phyloP scores from a whole-genome alignment of 441 rosid species.

The Geranium incanum region DNA sequence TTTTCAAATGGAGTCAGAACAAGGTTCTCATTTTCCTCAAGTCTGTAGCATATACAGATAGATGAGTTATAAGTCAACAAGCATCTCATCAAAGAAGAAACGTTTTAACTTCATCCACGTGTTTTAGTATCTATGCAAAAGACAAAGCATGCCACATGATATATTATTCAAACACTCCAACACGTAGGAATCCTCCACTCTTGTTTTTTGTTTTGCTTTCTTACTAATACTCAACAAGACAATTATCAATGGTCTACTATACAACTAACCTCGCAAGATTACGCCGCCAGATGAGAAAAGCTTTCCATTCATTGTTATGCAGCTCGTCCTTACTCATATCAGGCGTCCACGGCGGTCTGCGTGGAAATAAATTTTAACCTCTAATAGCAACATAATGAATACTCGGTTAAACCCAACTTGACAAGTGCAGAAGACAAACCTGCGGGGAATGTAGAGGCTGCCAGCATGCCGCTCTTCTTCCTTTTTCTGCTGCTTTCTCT shows the following conservation, averaged over 20 bases:
- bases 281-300: slow-evolving; percentile 81
- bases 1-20: slow-evolving; percentile 92
- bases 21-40: slow-evolving; percentile 91
- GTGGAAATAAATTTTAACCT: slow-evolving; percentile 13
- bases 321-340: slow-evolving; percentile 69
- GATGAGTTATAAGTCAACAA: not conserved
- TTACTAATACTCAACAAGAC: not conserved
- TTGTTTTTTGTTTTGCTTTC: no score
- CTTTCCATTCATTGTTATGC: slow-evolving; percentile 66
- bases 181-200: no score
- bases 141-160: not conserved
- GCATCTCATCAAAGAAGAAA: not conserved
- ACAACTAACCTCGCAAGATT: slow-evolving; percentile 58
- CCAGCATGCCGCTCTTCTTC: slow-evolving; percentile 61
- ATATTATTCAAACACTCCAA: no score
- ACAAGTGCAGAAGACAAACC: slow-evolving; percentile 29
- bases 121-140: not conserved
- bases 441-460: slow-evolving; percentile 71
- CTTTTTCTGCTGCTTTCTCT: slow-evolving; percentile 47
- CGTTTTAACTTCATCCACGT: not conserved
- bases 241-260: not conserved
- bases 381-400: not conserved
- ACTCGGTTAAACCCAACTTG: not conserved
- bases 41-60: slow-evolving; percentile 35
- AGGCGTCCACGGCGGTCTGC: slow-evolving; percentile 75